phyloP scores from a whole-genome alignment of 2,329 filamentous ascomycete genomes.

The Aspergillus aculeatus region DNA sequence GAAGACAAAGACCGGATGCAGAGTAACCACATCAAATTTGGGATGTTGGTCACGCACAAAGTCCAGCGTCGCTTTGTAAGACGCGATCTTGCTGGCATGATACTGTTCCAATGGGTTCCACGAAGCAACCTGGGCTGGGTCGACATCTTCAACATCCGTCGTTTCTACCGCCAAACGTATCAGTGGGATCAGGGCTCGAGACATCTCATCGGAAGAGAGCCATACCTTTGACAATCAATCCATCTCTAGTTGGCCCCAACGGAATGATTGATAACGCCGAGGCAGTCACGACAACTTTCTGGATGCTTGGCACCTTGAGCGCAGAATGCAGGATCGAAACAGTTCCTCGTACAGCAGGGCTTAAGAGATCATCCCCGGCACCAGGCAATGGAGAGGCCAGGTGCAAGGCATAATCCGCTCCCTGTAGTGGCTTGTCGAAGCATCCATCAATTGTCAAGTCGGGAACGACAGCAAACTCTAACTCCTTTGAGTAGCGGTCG shows the following conservation, averaged over 20 bases:
- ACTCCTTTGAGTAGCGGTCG: neutral
- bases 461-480: slow-evolving; percentile 18
- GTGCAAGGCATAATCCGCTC: slow-evolving; percentile 21
- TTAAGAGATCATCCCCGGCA: slow-evolving; percentile 5
- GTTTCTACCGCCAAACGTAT: neutral
- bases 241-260: neutral
- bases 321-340: slow-evolving; percentile 1
- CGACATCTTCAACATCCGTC: neutral
- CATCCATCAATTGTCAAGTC: slow-evolving; percentile 15
- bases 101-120: neutral
- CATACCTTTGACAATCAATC: neutral
- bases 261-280: slow-evolving; percentile 4
- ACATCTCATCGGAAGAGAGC: accelerated
- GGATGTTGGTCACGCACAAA: neutral
- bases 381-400: slow-evolving; percentile 21
- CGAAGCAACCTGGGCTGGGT: neutral
- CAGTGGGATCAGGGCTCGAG: neutral
- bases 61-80: neutral
- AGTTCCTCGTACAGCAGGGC: slow-evolving; percentile 7
- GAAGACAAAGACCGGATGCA: neutral
- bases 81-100: neutral
- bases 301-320: neutral
- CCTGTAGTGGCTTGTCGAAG: slow-evolving; percentile 13
- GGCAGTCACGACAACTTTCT: slow-evolving; percentile 9
- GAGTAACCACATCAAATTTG: neutral